Evolutionary conservation across 73 alveolate species (phyloP).

Genomic region (Durusdinium trenchii): DNA sequence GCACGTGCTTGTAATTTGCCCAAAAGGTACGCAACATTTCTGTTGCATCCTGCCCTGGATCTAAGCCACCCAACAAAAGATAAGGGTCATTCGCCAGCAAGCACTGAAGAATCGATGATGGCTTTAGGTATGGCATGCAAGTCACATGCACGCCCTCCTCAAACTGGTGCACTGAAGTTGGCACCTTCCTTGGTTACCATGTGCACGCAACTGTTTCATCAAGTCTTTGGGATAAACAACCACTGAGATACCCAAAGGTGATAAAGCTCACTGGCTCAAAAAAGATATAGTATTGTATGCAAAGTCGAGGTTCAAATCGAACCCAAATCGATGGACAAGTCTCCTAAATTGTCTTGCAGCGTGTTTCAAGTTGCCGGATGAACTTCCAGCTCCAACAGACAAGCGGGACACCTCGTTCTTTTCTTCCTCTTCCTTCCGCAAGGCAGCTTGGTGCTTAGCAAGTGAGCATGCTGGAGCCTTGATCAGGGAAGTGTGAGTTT

Average conservation of each 20-base stretch:
- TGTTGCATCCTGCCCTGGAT: background rate
- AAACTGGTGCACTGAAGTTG: background rate
- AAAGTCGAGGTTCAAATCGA: background rate
- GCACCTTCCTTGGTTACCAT: background rate
- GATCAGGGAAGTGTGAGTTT: too few relatives aligned
- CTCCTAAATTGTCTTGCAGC: background rate
- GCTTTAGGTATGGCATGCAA: background rate
- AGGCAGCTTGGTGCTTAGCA: background rate
- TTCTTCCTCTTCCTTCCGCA: background rate
- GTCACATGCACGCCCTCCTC: background rate
- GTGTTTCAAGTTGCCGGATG: background rate
- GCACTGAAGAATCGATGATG: background rate
- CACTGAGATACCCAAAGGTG: too few relatives aligned
- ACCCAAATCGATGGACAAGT: background rate
- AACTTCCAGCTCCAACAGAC: background rate
- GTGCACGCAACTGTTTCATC: background rate
- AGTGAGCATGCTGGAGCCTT: slow-evolving; percentile 19
- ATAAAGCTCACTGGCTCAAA: too few relatives aligned
- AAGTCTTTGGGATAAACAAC: background rate
- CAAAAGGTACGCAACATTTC: background rate
- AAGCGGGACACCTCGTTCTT: background rate
- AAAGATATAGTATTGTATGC: too few relatives aligned
- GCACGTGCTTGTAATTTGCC: background rate
- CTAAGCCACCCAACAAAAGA: background rate
- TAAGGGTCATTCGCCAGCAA: background rate